Evolutionary conservation across 345 rosid species (phyloP), one percentile per base, ranked within the genome.

Genomic region (Crucihimalaya himalaica): DNA sequence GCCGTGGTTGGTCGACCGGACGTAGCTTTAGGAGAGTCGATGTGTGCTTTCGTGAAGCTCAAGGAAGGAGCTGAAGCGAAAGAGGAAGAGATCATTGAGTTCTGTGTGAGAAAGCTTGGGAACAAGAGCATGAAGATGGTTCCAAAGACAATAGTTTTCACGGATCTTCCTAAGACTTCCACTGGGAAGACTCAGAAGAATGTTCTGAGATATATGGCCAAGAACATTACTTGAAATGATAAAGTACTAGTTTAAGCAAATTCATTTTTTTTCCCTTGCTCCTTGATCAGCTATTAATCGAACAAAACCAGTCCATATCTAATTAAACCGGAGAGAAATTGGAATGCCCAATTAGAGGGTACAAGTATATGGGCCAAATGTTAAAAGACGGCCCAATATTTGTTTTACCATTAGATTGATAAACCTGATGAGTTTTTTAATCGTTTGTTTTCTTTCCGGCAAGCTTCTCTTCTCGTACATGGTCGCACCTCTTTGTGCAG

Each of bases 1-100:
- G 87, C 89, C 23, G 86, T 89, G 11, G 92, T 87, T 14, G 89
- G 84, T 2, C 72, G 85, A 63, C 87, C 86, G 1, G 92, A 87
- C 8, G 75, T 82, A 29, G 50, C 67, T 13, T 86, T 89, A 87
- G 96, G 96, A 34, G 88, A 87, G 50, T 81, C 89, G 4, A 78
- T 89, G 7, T 84, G 90, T 52, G 92, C 88, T 34, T 85, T 85
- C 59, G 86, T 88, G 69, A 84, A 80, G 73, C 54, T 85, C 70
- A 89, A 82, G 74, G 80, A 82, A 34, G 88, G 86, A 6, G 39
- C 34, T 31, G 35, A 39, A 19, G 83, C 45, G 12, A 80, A 25
- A 18, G 79, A 79, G 48, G 74, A 74, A 56, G 88, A 89, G 12
- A 74, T 89, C 28, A 73, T 85, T 13, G 80, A 75, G n/a, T 84